Base-by-base conservation (phyloP, 495 filamentous ascomycete genomes). In the Pseudomonodictys pantanalensis region DNA sequence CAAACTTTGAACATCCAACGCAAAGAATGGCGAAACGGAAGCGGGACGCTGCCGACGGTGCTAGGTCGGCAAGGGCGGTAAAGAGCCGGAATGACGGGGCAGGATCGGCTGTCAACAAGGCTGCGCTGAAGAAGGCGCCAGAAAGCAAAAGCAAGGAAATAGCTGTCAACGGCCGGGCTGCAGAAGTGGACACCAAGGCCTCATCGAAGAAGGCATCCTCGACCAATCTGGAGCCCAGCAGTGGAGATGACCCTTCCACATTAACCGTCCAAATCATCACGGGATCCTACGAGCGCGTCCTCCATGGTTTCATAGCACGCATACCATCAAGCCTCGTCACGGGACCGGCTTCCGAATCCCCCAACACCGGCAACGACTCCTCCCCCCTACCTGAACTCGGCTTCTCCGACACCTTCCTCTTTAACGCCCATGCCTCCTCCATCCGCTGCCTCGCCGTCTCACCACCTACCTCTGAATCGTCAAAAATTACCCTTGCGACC, bases 331-430 rank as follows among this genome's bases (percentile, higher is more conserved):
- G 22, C 18, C 54, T 64, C 10, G 29, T 64, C 54, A 64, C 61
- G 54, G 35, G 45, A 56, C 52, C 17, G 10, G 56, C n/a, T n/a
- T n/a, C n/a, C n/a, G 20, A 11, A 45, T 8, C 42, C 52, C 18
- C 38, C n/a, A 20, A 45, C 6, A 30, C 23, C 38, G 6, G n/a
- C n/a, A n/a, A n/a, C n/a, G n/a, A n/a, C n/a, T n/a, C n/a, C n/a
- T n/a, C 4, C 50, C 18, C 2, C 44, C n/a, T n/a, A n/a, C n/a
- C 38, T 41, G 15, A 41, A 41, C 79, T 86, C 64, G 74, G 86
- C 67, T 97, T 97, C 70, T 79, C 88, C 58, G 93, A 99, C 73
- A 92, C 87, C 6, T 99, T 99, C 76, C 83, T 99, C 52, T 96
- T 99, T 79, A 86, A 89, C 71, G 91, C 95, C 23, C 93, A 99